phyloP scores from a whole-genome alignment of 1,284 basidiomycete genomes.

The Fomitopsis schrenkii region DNA sequence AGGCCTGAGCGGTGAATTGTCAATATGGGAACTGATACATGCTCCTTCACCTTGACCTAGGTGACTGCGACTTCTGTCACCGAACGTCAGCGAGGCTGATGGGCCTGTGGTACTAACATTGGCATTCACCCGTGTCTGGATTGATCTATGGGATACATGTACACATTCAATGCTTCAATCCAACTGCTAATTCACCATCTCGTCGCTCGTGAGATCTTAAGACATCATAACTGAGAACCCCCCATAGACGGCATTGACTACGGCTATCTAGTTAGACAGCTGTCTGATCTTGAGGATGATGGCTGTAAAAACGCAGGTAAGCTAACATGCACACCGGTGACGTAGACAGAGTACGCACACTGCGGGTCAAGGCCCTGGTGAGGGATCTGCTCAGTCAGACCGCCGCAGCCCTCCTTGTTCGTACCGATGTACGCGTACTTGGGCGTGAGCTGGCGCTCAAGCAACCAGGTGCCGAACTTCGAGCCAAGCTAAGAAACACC shows the following conservation, averaged over 20 bases:
- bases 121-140: not conserved
- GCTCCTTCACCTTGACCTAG: too few species aligned
- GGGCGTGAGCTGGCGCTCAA: constrained; percentile 76
- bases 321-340: constrained; percentile 7
- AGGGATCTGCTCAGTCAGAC: constrained; percentile 78
- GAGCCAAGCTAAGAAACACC: constrained; percentile 56
- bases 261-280: constrained; percentile 30
- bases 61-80: too few species aligned
- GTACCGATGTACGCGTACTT: constrained; percentile 80
- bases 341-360: constrained; percentile 33
- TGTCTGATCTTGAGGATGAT: constrained; percentile 65
- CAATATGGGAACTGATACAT: too few species aligned
- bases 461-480: constrained; percentile 78
- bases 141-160: not conserved
- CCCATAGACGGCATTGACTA: not conserved
- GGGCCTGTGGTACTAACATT: too few species aligned
- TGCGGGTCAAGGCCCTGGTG: constrained; percentile 71
- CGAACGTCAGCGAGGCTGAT: too few species aligned
- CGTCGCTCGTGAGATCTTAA: not conserved
- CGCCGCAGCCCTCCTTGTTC: constrained; percentile 79
- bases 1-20: too few species aligned
- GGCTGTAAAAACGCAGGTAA: constrained; percentile 35
- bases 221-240: not conserved
- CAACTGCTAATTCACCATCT: not conserved
- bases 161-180: not conserved